phyloP scores from a whole-genome alignment of 1,284 basidiomycete species.

The Leccinum fallax region DNA sequence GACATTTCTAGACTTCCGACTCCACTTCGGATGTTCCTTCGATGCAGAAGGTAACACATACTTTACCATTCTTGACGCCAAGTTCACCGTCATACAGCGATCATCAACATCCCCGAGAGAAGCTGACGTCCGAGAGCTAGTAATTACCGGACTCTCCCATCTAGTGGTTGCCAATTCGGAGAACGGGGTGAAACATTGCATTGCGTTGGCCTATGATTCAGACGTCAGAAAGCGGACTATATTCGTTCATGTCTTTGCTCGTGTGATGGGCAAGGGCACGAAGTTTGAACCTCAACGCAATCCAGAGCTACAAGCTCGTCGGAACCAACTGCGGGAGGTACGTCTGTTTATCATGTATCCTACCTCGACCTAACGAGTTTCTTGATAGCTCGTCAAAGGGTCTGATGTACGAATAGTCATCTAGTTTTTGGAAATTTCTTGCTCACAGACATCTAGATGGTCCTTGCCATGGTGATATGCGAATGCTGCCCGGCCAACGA shows the following conservation, averaged over 20 bases:
- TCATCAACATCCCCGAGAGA: constrained; percentile 52
- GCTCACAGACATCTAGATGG: constrained; percentile 49
- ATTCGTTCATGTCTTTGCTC: constrained; percentile 87
- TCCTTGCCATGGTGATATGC: constrained; percentile 82
- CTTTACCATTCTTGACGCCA: not conserved
- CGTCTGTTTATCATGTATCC: constrained; percentile 20
- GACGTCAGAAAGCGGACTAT: constrained; percentile 77
- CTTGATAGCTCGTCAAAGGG: constrained; percentile 65
- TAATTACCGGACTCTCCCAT: constrained; percentile 79
- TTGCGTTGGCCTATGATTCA: constrained; percentile 77
- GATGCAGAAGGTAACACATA: constrained; percentile 46
- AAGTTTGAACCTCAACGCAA: constrained; percentile 66
- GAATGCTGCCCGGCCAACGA: constrained; percentile 80
- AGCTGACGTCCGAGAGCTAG: constrained; percentile 66
- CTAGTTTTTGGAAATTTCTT: not conserved
- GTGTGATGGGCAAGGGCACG: constrained; percentile 81
- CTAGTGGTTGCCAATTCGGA: constrained; percentile 87
- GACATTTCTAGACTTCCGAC: constrained; percentile 45
- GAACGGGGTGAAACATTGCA: constrained; percentile 87
- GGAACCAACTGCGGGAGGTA: constrained; percentile 70
- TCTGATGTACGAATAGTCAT: constrained; percentile 55
- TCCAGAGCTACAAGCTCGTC: constrained; percentile 51
- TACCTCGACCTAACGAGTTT: constrained; percentile 7
- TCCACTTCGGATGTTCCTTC: constrained; percentile 55
- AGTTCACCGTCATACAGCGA: constrained; percentile 40